Evolutionary conservation across 495 filamentous ascomycete species (phyloP).

Genomic region (Penicillium waksmanii): DNA sequence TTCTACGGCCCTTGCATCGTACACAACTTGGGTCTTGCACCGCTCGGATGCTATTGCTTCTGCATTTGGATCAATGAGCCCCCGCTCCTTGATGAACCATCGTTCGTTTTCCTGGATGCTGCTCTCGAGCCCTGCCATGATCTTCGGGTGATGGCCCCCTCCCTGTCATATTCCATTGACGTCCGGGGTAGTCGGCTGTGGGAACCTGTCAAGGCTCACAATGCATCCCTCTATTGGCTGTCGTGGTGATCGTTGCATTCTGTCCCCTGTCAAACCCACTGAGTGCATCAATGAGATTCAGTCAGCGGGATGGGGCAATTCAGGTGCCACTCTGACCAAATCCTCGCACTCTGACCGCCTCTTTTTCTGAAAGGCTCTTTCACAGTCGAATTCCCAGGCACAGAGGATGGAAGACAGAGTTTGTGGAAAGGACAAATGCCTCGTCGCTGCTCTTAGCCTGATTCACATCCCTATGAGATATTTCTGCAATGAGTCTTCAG

Average conservation of each 20-base stretch:
- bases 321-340: neutral
- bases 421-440: neutral
- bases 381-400: neutral
- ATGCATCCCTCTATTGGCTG: neutral
- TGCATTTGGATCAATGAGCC: neutral
- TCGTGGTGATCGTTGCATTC: neutral
- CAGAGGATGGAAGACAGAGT: neutral
- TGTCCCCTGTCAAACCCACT: neutral
- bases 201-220: neutral
- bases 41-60: neutral
- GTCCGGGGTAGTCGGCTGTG: neutral
- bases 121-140: neutral
- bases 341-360: neutral
- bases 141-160: neutral
- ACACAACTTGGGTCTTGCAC: neutral
- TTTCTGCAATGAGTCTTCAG: neutral
- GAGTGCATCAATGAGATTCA: neutral
- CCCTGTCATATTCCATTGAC: slow-evolving; percentile 1
- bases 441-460: neutral
- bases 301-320: neutral
- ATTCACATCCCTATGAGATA: neutral
- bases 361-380: slow-evolving; percentile 1
- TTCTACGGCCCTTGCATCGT: no score
- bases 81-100: neutral
- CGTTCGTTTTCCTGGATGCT: neutral